Base-by-base conservation (phyloP, 73 alveolate species). In the Paramecium primaurelia region DNA sequence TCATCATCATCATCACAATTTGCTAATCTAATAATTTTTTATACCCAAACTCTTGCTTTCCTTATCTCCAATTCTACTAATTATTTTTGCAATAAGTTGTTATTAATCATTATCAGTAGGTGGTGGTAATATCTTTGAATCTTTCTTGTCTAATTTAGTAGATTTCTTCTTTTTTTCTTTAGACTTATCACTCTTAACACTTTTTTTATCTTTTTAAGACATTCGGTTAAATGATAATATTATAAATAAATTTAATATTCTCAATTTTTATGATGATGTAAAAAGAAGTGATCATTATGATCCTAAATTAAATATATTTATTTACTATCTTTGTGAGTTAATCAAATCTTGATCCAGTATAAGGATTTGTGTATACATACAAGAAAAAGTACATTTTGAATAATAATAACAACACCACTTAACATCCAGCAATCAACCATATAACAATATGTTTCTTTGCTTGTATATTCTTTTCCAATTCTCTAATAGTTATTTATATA, bases 401-500 rank as follows among this genome's bases (percentile, higher is more conserved):
- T 14, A 95, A 89, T 71, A 95, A 93, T 59, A 95, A 86, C 26
- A 95, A 71, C 25, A 93, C 93, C 8, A 95, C 68, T 59, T 95
- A 95, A 51, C 94, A 93, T 49, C 94, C 93, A 11, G 93, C 88
- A 71, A 95, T 95, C 20, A 95, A 90, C 58, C 95, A 94, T 8
- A 95, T 85, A 58, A 95, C 92, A 22, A 95, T 93, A 85, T 93
- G 95, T 89, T 95, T 95, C 88, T 94, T 95, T 71, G 94, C 93
- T 91, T 95, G 93, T 69, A 93, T 95, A 84, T 87, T 86, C 84
- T 95, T 95, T 58, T 92, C 93, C 58, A 95, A 58, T 93, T 95
- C 97, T 25, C 91, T 80, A 45, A 32, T 8, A 11, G 9, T 25
- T 11, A 26, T 22, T 75, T n/a, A 38, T 22, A 12, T 73, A 20